These are phyloP conservation scores for Ophiocordyceps australis DNA, from an alignment of 2,329 filamentous ascomycete species.

Conservation along the genomic window DNA sequence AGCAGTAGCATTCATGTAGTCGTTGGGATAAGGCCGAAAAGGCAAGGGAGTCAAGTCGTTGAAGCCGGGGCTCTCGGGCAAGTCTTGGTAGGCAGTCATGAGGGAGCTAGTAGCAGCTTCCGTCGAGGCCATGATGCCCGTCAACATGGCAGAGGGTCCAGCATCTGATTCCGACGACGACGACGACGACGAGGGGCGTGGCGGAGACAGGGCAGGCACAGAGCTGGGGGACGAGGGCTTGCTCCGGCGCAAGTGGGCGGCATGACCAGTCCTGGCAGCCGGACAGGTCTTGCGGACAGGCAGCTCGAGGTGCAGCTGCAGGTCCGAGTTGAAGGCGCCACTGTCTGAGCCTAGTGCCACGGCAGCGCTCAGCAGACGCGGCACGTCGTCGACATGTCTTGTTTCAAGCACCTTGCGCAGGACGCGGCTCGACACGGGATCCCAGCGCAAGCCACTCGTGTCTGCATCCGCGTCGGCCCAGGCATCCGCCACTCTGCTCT, in stretches of 20 bases:
- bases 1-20: too few relatives aligned
- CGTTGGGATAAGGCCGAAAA: background rate
- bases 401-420: constrained; percentile 25
- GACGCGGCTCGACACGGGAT: constrained; percentile 20
- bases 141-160: too few relatives aligned
- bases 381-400: constrained; percentile 20
- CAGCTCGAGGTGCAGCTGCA: background rate
- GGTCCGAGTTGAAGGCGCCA: too few relatives aligned
- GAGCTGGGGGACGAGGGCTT: too few relatives aligned
- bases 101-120: too few relatives aligned
- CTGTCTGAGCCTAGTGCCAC: constrained; percentile 18
- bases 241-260: too few relatives aligned
- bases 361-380: constrained; percentile 19
- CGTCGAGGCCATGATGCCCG: too few relatives aligned
- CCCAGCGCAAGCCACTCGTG: constrained; percentile 17
- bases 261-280: background rate
- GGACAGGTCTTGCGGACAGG: background rate
- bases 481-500: constrained; percentile 15
- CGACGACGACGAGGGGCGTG: too few relatives aligned
- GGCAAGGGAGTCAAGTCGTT: background rate
- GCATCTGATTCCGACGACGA: too few relatives aligned
- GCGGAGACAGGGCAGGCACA: too few relatives aligned
- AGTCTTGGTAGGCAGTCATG: background rate
- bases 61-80: background rate
- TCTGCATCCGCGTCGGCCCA: constrained; percentile 19